Evolutionary conservation across 2,329 filamentous ascomycete genomes (phyloP), one percentile per base, ranked within the genome.

Genomic region (Arthroderma sp.): DNA sequence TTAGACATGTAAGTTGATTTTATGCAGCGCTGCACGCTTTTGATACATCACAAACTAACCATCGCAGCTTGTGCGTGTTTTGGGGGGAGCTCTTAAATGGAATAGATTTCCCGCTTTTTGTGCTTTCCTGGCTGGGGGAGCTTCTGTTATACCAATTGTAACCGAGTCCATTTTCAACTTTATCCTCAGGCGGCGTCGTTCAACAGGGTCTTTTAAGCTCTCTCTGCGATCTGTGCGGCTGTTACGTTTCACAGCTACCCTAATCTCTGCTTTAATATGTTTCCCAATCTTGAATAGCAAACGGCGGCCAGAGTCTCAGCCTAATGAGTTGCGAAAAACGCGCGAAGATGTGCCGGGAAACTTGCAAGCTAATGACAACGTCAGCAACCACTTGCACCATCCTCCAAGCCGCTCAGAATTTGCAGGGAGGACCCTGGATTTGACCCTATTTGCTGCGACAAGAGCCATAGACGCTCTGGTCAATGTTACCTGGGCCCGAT

Each of bases 361-460:
- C 15, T 22, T 22, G 15, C 15, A 22, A 22, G 32, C 32, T 9
- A 3, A 9, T 9, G 32, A 9, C 32, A 2, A 3, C 2, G 32
- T 11, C 32, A 9, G 32, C 9, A 34, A 34, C 11, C 32, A 9
- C 32, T 34, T 34, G 3, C 47, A 48, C 10, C 46, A 47, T 11
- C 52, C 49, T n/a, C 43, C 42, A 3, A 46, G 48, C 11, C 54
- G 50, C n/a, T 59, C 59, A 36, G 55, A 57, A 27, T 59, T 73
- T 49, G 83, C 80, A 7, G 86, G 86, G 38, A 77, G 80, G 53
- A 89, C 86, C 1, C 72, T 93, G 48, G 86, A 93, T 58, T 69
- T 93, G 30, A 89, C 85, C 0, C 68, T 93, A n/a, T 89, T 91
- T 58, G 77, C 83, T 7, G 69, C 76, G 38, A 79, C 78, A 7